Conservation (phyloP, 352 stramenopile species). For the Phytopythium montanum region DNA sequence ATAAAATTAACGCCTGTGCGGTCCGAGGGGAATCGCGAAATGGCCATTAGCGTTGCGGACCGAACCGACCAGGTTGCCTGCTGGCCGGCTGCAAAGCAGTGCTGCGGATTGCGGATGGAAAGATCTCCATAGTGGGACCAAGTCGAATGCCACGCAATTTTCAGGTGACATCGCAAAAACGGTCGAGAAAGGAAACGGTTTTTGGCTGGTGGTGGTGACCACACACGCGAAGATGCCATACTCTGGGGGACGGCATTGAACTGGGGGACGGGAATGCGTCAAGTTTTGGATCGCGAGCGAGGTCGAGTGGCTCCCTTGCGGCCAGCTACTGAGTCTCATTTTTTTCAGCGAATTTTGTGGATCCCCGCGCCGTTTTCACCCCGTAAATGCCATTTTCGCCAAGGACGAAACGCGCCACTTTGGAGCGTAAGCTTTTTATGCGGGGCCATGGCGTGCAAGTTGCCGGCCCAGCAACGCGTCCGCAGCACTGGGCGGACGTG, state of each 20-base stretch:
- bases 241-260: not conserved
- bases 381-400: no score
- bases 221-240: not conserved
- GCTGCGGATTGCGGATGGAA: not conserved
- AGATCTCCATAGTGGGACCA: not conserved
- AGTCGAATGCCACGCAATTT: not conserved
- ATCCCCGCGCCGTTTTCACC: no score
- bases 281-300: no score
- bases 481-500: no score
- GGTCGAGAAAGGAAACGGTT: not conserved
- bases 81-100: not conserved
- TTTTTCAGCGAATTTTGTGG: slow-evolving; percentile 1
- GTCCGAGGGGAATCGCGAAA: not conserved
- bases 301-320: no score
- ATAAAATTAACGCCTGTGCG: no score
- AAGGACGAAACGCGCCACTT: no score
- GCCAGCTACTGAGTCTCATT: slow-evolving; percentile 1
- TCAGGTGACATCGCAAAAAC: not conserved
- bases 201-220: not conserved
- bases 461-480: no score
- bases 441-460: no score
- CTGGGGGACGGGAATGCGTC: not conserved
- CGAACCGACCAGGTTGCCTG: not conserved
- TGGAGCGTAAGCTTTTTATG: no score
- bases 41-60: not conserved